Evolutionary conservation across 768 basidiomycete species (phyloP), one percentile per base, ranked within the genome.

Genomic region (Dioszegia crocea): DNA sequence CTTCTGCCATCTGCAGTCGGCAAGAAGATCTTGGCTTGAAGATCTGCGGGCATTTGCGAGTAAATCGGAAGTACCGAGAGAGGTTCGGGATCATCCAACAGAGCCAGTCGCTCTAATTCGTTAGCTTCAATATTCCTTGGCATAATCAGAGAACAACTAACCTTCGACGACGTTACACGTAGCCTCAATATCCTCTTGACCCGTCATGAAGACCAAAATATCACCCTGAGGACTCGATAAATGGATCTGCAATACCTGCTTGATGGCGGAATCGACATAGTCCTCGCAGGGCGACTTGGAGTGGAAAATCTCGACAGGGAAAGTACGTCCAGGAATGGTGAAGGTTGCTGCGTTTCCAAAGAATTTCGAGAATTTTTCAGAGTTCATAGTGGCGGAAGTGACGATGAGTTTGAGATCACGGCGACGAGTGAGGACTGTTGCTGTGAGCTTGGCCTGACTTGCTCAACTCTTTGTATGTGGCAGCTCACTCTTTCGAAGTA

Each of bases 21-120:
- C 58, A 92, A 88, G 68, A 98, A 98, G 61, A 99, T 99, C 76
- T 91, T 94, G 23, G 96, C 94, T 75, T 99, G 96, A 36, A 99
- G 79, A 79, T 98, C 96, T 5, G 96, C 96, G 10, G 96, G 96
- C 96, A 98, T 98, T 74, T 97, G 94, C 2, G 96, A 98, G 78
- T 99, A 98, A 63, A 98, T 99, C 5, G 96, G 96, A 29, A 99
- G 80, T n/a, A 98, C 86, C 0, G 92, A 86, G 24, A 98, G 79
- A 2, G 87, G 84, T 0, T 88, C 80, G 11, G 91, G 89, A 12
- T 98, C 91, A 70, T 94, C 88, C n/a, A 98, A 81, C 68, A 97
- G 92, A 1, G 83, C 82, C 38, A 98, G 80, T 27, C 96, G 90
- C 77, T 99, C 96, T 94, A 24, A 40, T 24, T n/a, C 8, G 41